These are phyloP conservation scores for Colletotrichum paranaense DNA, from an alignment of 2,329 filamentous ascomycete species.

Conservation along the genomic window DNA sequence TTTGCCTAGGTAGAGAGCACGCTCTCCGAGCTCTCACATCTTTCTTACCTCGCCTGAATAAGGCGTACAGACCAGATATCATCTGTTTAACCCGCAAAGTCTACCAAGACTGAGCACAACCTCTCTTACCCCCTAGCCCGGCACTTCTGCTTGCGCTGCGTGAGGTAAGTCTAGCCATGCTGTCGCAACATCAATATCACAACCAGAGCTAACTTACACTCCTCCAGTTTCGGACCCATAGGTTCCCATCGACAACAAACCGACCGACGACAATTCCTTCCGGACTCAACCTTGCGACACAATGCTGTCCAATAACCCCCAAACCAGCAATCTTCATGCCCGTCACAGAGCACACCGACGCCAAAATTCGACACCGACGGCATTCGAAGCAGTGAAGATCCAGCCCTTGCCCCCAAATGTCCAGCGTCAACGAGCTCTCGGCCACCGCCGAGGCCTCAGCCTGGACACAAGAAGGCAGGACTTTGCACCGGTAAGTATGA, in stretches of 20 bases:
- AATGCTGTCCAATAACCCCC: slow-evolving; percentile 79
- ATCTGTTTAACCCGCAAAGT: slow-evolving; percentile 46
- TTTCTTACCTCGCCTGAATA: slow-evolving; percentile 44
- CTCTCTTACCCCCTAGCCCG: slow-evolving; percentile 66
- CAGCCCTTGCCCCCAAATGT: slow-evolving; percentile 68
- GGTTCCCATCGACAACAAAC: slow-evolving; percentile 61
- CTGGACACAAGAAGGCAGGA: slow-evolving; percentile 77
- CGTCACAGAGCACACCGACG: slow-evolving; percentile 83
- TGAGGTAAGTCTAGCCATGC: slow-evolving; percentile 69
- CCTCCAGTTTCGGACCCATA: slow-evolving; percentile 57
- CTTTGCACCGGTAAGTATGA: slow-evolving; percentile 63
- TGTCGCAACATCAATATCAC: neutral
- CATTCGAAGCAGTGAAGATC: slow-evolving; percentile 80
- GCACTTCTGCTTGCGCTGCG: slow-evolving; percentile 86
- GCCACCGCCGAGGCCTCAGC: slow-evolving; percentile 86
- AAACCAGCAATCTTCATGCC: slow-evolving; percentile 77
- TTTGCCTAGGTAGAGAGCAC: slow-evolving; percentile 36
- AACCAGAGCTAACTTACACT: slow-evolving; percentile 41
- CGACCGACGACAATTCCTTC: slow-evolving; percentile 66
- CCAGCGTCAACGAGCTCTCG: slow-evolving; percentile 53
- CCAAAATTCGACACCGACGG: slow-evolving; percentile 86
- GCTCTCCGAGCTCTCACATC: slow-evolving; percentile 15
- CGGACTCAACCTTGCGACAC: slow-evolving; percentile 77
- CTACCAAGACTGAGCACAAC: slow-evolving; percentile 62
- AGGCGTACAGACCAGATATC: slow-evolving; percentile 41